A percentile compares a stretch with the other conserved stretches of the same genome.
Conservation (phyloP, 2,329 filamentous ascomycete species). For the Alternaria tenuissima region DNA sequence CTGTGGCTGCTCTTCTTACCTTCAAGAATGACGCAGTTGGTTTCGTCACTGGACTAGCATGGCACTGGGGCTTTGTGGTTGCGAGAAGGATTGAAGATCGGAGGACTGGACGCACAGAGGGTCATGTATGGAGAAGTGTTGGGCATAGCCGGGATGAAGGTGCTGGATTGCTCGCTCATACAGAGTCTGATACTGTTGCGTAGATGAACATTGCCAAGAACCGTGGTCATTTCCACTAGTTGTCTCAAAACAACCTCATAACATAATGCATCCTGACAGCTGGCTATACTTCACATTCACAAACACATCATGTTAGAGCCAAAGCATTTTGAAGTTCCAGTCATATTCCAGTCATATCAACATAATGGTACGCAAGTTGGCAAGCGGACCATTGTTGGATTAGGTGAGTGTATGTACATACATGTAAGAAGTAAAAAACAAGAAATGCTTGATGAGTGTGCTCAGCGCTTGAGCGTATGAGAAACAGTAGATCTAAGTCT, state of each 20-base stretch:
- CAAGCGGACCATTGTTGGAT: constrained; percentile 7
- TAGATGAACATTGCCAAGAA: neutral
- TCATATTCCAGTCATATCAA: constrained; percentile 4
- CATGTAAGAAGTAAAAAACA: constrained; percentile 1
- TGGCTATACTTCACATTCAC: no score
- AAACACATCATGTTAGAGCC: no score
- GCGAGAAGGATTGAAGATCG: constrained; percentile 36
- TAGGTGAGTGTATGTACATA: constrained; percentile 8
- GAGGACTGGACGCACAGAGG: constrained; percentile 28
- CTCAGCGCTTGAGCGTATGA: constrained; percentile 14
- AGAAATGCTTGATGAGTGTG: constrained; percentile 7
- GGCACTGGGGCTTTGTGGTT: constrained; percentile 70
- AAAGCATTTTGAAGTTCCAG: neutral
- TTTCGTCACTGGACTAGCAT: constrained; percentile 81
- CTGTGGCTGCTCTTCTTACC: constrained; percentile 79
- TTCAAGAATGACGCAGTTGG: constrained; percentile 92
- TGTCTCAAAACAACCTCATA: neutral
- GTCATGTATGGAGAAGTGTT: constrained; percentile 36
- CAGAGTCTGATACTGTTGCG: constrained; percentile 37
- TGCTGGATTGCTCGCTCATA: constrained; percentile 33
- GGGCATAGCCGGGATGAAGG: constrained; percentile 33
- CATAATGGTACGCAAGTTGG: constrained; percentile 4
- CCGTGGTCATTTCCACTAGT: neutral
- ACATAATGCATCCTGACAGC: neutral
- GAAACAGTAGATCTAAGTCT: constrained; percentile 10